These are phyloP conservation scores for Botrytis porri DNA, from an alignment of 2,329 filamentous ascomycete species.

Conservation along the genomic window DNA sequence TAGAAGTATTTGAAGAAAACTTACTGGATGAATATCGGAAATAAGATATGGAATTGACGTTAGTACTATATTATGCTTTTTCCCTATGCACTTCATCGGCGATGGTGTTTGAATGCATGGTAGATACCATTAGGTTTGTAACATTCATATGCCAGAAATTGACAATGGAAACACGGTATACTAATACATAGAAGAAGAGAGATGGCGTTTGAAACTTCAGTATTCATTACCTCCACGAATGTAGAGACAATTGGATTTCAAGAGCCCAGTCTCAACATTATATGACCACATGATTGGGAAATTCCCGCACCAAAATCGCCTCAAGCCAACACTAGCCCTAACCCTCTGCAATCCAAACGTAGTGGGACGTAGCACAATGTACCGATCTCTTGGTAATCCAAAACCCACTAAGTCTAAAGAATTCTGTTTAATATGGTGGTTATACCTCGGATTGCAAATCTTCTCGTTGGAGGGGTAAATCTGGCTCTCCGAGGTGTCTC, in stretches of 20 bases:
- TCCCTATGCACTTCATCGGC: background rate
- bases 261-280: background rate
- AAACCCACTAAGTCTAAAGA: background rate
- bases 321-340: background rate
- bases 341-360: background rate
- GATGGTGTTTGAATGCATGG: background rate
- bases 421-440: background rate
- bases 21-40: background rate
- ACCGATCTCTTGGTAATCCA: background rate
- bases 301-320: background rate
- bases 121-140: background rate
- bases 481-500: background rate
- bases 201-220: background rate
- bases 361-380: background rate
- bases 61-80: background rate
- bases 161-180: background rate
- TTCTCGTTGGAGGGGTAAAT: background rate
- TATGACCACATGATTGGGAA: background rate
- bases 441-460: background rate
- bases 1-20: background rate
- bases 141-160: background rate
- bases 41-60: background rate
- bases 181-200: background rate
- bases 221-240: background rate
- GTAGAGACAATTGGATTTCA: background rate